Conservation (phyloP, 768 basidiomycete species). For the Xanthoconium purpureum region DNA sequence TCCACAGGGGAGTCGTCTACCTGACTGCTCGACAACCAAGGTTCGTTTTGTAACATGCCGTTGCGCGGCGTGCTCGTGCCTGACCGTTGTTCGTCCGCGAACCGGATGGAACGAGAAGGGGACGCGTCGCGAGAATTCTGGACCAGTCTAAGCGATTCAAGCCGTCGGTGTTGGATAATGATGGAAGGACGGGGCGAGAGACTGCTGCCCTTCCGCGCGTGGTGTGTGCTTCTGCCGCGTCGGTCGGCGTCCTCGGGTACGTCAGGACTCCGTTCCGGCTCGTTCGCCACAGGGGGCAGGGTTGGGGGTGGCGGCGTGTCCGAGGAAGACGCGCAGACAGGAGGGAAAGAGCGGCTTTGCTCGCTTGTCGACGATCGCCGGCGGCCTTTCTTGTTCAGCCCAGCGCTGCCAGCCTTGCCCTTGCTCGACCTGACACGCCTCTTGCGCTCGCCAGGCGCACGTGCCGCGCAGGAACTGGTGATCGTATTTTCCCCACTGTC, state of each 20-base stretch:
- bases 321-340: neutral
- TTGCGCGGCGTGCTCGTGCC: constrained; percentile 22
- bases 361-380: constrained; percentile 16
- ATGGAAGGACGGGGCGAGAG: constrained; percentile 19
- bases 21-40: constrained; percentile 8
- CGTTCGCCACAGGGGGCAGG: neutral
- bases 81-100: constrained; percentile 37
- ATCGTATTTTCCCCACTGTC: constrained; percentile 31
- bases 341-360: constrained; percentile 2
- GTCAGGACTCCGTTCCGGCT: constrained; percentile 5
- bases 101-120: constrained; percentile 47
- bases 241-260: constrained; percentile 5
- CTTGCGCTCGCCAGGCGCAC: constrained; percentile 12
- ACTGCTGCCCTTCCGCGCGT: constrained; percentile 12
- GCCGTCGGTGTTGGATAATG: constrained; percentile 25
- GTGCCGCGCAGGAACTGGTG: constrained; percentile 6
- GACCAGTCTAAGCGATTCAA: constrained; percentile 26
- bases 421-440: constrained; percentile 27
- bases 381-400: constrained; percentile 8
- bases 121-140: constrained; percentile 39
- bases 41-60: constrained; percentile 18
- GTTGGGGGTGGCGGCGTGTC: neutral
- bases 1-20: constrained; percentile 9
- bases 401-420: neutral
- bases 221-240: constrained; percentile 24